Base-by-base conservation (phyloP, 169 alveolate genomes). In the Fabrea salina region DNA sequence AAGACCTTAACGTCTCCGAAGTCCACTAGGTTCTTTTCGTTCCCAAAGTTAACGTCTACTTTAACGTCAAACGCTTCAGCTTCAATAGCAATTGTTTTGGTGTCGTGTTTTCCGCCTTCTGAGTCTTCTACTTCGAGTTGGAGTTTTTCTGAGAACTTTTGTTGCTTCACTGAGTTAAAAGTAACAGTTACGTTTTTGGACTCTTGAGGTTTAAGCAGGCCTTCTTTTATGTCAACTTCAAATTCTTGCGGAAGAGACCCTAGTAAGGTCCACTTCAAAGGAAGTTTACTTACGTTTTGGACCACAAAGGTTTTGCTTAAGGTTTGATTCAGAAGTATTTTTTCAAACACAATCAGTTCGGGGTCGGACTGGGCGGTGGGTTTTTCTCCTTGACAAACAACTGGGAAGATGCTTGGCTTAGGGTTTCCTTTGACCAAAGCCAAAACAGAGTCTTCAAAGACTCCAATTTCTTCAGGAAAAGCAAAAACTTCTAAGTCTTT, bases 61-160 rank as follows among this genome's bases (percentile, higher is more conserved):
- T 91, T 89, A 13, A 96, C 94, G 79, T 89, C 88, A 76, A 94
- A 96, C 5, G 97, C 97, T 75, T 97, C 98, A n/a, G 97, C 97
- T 40, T 84, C 89, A 53, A 96, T 79, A 50, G 82, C 85, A 3
- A 95, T 89, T 30, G 88, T 71, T 43, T 91, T 90, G 22, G 95
- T 90, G 53, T 95, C 97, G 70, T 92, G 83, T 66, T 91, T 93
- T 16, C 89, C 86, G n/a, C 94, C 94, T 77, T 92, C 96, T 58
- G 87, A 90, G 75, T 95, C 98, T 49, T 88, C 91, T 22, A 94
- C 95, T 66, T 90, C 95, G 27, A 93, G 75, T 43, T 82, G 82
- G 43, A 95, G 70, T 67, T 90, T 89, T 49, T 79, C 79, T 30
- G 74, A 68, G 82, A 90, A 87, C 80, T 90, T 92, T 78, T 89